Conservation (phyloP, 1,139 yeast species). For the Diutina rugosa region DNA sequence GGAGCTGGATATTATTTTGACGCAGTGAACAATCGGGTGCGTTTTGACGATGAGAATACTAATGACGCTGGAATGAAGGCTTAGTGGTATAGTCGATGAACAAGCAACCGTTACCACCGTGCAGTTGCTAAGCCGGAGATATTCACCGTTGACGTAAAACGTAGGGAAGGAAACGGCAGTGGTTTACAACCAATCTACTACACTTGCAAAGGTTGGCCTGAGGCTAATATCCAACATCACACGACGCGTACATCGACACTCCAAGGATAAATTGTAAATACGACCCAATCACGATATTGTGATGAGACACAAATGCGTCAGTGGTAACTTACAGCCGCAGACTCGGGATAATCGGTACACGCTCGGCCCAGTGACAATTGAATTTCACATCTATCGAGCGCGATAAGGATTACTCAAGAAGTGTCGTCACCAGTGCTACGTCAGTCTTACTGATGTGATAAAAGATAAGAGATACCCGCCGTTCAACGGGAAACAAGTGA, state of each 20-base stretch:
- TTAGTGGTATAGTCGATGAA: not conserved
- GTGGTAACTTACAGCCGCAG: not conserved
- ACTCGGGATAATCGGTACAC: not conserved
- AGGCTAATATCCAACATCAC: too few relatives aligned
- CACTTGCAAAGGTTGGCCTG: too few relatives aligned
- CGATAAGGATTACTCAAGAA: not conserved
- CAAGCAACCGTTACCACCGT: not conserved
- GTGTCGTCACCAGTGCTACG: not conserved
- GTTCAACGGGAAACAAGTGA: too few relatives aligned
- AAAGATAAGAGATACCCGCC: not conserved
- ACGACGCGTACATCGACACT: not conserved
- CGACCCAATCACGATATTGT: not conserved
- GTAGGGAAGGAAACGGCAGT: too few relatives aligned
- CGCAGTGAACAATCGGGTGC: not conserved
- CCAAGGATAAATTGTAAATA: not conserved
- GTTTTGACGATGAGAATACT: not conserved
- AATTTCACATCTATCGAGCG: not conserved
- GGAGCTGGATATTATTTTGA: not conserved
- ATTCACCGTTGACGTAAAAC: too few relatives aligned
- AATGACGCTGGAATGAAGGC: not conserved
- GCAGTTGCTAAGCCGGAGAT: too few relatives aligned
- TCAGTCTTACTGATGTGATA: not conserved
- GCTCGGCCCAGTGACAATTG: not conserved
- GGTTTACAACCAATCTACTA: too few relatives aligned
- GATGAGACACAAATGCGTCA: not conserved